These are phyloP conservation scores for Basidiobolus meristosporus DNA, from an alignment of 371 early-diverging fungal genomes.

Conservation along the genomic window DNA sequence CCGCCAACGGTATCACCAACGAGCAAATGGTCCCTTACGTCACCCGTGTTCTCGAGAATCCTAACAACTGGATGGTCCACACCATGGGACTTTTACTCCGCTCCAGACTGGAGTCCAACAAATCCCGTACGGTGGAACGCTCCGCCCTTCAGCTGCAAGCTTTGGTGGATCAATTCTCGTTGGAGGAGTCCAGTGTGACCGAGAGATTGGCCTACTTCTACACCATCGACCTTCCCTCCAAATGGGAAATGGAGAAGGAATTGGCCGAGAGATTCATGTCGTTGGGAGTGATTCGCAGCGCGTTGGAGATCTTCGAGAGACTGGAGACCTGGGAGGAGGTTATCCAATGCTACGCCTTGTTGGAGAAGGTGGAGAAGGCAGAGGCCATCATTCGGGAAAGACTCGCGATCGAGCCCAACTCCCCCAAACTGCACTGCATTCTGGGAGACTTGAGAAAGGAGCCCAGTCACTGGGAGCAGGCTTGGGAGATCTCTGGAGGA, in stretches of 20 bases:
- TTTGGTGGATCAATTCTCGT: conserved; percentile 64
- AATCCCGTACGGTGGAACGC: conserved; percentile 79
- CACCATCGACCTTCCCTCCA: conserved; percentile 58
- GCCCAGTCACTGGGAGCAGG: conserved; percentile 55
- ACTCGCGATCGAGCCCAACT: conserved; percentile 36
- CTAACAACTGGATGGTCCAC: conserved; percentile 93
- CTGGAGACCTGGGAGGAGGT: conserved; percentile 89
- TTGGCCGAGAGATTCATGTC: conserved; percentile 65
- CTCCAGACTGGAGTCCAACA: conserved; percentile 74
- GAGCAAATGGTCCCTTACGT: conserved; percentile 91
- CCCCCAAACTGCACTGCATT: conserved; percentile 70
- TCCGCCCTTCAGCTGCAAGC: conserved; percentile 82
- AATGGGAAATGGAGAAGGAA: conserved; percentile 90
- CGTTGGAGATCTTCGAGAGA: conserved; percentile 80
- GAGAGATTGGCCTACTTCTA: conserved; percentile 72
- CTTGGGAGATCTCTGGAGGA: conserved; percentile 72
- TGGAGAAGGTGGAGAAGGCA: conserved; percentile 68
- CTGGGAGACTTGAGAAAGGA: conserved; percentile 74
- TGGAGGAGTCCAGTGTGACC: conserved; percentile 48
- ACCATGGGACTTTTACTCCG: conserved; percentile 80
- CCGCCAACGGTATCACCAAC: conserved; percentile 72
- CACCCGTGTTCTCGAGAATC: conserved; percentile 69
- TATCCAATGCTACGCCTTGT: conserved; percentile 61
- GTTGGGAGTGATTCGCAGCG: conserved; percentile 72
- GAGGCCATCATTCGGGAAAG: conserved; percentile 43